Evolutionary conservation across 805 yeast genomes (phyloP).

Genomic region (Starmerella sirachaensis): DNA sequence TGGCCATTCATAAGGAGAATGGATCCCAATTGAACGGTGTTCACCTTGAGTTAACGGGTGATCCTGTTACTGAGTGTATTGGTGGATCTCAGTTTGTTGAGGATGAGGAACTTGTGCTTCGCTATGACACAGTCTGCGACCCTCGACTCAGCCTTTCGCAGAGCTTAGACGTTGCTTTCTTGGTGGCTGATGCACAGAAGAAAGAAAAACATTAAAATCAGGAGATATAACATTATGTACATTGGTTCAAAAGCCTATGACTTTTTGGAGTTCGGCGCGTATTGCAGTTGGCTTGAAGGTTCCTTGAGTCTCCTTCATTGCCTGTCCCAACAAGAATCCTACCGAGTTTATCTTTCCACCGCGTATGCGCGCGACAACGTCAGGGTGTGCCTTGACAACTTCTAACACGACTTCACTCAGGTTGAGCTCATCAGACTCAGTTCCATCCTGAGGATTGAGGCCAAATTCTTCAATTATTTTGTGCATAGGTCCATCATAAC

Average conservation of each 20-base stretch:
- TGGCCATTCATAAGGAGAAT: slow-evolving; percentile 28
- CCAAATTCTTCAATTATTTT: slow-evolving; percentile 42
- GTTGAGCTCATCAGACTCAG: slow-evolving; percentile 25
- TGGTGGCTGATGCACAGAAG: slow-evolving; percentile 30
- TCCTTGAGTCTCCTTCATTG: slow-evolving; percentile 72
- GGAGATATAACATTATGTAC: not conserved
- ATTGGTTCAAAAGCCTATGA: not conserved
- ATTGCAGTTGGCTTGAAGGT: slow-evolving; percentile 25
- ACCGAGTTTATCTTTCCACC: slow-evolving; percentile 54
- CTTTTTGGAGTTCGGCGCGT: slow-evolving; percentile 23
- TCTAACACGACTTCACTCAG: slow-evolving; percentile 36
- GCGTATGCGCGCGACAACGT: slow-evolving; percentile 44
- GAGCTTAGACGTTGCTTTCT: slow-evolving; percentile 33
- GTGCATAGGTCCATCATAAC: slow-evolving; percentile 24
- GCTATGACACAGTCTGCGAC: slow-evolving; percentile 36
- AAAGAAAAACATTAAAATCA: not conserved
- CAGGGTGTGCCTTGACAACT: slow-evolving; percentile 37
- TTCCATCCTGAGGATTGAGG: slow-evolving; percentile 27
- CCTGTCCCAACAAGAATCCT: slow-evolving; percentile 72
- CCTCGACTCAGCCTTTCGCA: slow-evolving; percentile 33
- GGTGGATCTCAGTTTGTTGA: slow-evolving; percentile 32
- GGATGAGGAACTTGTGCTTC: slow-evolving; percentile 31
- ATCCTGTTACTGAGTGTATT: slow-evolving; percentile 35
- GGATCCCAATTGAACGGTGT: slow-evolving; percentile 31
- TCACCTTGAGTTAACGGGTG: slow-evolving; percentile 35